phyloP scores from a whole-genome alignment of 768 basidiomycete genomes.

The Paxillus rubicundulus region DNA sequence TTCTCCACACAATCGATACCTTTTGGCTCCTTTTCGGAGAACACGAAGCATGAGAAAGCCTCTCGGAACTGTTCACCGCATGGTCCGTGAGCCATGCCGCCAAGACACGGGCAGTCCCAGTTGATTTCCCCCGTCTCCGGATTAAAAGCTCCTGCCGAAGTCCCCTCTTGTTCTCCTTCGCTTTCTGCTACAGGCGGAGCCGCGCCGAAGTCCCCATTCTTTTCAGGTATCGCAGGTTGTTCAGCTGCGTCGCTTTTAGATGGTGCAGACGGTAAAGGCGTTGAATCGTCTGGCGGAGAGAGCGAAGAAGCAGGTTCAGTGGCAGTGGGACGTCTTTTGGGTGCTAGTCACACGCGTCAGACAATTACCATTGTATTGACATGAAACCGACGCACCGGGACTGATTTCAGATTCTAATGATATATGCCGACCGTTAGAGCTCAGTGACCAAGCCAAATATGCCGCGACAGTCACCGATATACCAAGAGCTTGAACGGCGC shows the following conservation, averaged over 20 bases:
- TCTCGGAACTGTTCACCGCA: slow-evolving; percentile 92
- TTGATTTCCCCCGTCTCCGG: slow-evolving; percentile 99
- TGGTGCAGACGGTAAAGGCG: slow-evolving; percentile 12
- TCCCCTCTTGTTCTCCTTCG: slow-evolving; percentile 26
- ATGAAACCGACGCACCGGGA: slow-evolving; percentile 22
- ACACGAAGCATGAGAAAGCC: slow-evolving; percentile 96
- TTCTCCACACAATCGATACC: slow-evolving; percentile 97
- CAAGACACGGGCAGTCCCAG: slow-evolving; percentile 99
- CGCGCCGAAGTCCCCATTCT: slow-evolving; percentile 9
- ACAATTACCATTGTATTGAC: neutral
- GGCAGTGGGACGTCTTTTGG: slow-evolving; percentile 13
- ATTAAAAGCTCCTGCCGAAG: slow-evolving; percentile 70
- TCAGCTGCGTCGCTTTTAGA: slow-evolving; percentile 21
- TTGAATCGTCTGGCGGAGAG: slow-evolving; percentile 18
- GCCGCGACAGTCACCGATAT: slow-evolving; percentile 44
- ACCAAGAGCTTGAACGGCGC: slow-evolving; percentile 37
- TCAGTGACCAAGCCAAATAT: slow-evolving; percentile 50
- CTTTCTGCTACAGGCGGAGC: slow-evolving; percentile 15
- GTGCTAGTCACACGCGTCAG: slow-evolving; percentile 8
- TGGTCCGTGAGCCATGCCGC: slow-evolving; percentile 97
- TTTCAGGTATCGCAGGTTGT: neutral
- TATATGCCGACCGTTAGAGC: slow-evolving; percentile 40
- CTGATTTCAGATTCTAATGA: slow-evolving; percentile 44
- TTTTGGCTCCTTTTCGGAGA: slow-evolving; percentile 93
- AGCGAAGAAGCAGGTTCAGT: slow-evolving; percentile 1